These are phyloP conservation scores for Litchi chinensis DNA, from an alignment of 345 rosid species.

Conservation along the genomic window DNA sequence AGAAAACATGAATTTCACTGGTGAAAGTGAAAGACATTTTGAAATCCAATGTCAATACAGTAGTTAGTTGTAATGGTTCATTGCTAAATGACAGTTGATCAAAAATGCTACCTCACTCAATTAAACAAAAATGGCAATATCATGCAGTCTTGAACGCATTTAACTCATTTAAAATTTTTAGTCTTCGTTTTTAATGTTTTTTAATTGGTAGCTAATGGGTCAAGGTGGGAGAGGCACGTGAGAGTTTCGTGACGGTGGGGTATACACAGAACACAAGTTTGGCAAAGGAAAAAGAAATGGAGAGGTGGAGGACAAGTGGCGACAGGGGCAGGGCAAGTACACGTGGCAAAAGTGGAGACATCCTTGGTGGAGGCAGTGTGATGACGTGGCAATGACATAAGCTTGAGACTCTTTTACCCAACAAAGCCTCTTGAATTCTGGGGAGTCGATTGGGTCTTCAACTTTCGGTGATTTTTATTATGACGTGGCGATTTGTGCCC, in stretches of 20 bases:
- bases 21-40: too few relatives aligned
- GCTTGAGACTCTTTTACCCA: conserved; percentile 15
- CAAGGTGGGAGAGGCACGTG: conserved; percentile 12
- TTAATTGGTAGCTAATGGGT: not conserved
- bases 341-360: conserved; percentile 37
- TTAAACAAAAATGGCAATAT: too few relatives aligned
- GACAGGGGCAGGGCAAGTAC: conserved; percentile 28
- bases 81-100: too few relatives aligned
- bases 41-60: too few relatives aligned
- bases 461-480: conserved; percentile 25
- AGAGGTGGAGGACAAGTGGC: conserved; percentile 22
- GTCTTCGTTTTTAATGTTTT: too few relatives aligned
- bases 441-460: conserved; percentile 7
- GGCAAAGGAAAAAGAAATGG: not conserved
- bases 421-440: conserved; percentile 27
- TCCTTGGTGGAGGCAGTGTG: conserved; percentile 31
- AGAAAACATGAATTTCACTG: too few relatives aligned
- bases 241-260: not conserved
- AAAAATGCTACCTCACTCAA: too few relatives aligned
- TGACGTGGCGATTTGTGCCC: conserved; percentile 24
- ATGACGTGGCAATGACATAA: conserved; percentile 42
- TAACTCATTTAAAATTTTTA: not conserved
- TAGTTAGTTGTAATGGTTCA: too few relatives aligned
- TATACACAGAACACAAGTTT: not conserved
- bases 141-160: too few relatives aligned